phyloP scores from a whole-genome alignment of 371 early-diverging fungal genomes.

The Parasitella parasitica region DNA sequence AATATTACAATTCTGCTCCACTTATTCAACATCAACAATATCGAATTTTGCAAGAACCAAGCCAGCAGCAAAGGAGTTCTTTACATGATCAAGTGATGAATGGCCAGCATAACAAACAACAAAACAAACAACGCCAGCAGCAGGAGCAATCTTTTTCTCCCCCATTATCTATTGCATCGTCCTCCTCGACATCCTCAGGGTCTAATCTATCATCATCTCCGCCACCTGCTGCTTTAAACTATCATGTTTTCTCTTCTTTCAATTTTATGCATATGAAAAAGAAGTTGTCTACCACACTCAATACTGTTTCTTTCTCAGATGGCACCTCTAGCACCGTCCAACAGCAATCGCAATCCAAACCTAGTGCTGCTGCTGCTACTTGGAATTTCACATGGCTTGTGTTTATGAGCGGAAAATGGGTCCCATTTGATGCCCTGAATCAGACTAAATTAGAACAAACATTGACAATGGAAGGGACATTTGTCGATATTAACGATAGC shows the following conservation, averaged over 20 bases:
- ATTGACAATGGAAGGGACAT: conserved; percentile 32
- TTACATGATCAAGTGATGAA: conserved; percentile 5
- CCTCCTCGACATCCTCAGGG: conserved; percentile 3
- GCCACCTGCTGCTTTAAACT: not conserved
- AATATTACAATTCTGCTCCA: conserved; percentile 3
- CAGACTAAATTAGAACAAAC: conserved; percentile 40
- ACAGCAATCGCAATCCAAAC: not conserved
- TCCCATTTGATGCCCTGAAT: conserved; percentile 33
- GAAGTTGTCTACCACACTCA: not conserved
- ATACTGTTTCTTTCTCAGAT: not conserved
- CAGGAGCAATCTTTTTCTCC: conserved; percentile 2
- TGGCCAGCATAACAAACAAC: not conserved
- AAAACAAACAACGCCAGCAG: not conserved
- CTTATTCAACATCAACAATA: conserved; percentile 7
- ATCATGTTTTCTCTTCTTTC: not conserved
- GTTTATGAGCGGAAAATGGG: conserved; percentile 37
- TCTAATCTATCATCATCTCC: not conserved
- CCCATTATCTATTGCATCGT: conserved; percentile 11
- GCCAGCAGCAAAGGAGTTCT: not conserved
- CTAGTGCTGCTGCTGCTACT: not conserved
- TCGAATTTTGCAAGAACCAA: not conserved
- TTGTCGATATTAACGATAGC: conserved; percentile 34
- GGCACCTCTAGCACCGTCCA: not conserved
- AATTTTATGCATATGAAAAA: not conserved
- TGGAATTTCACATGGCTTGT: conserved; percentile 42